Base-by-base conservation (phyloP, 2,329 filamentous ascomycete species). In the Penicillium expansum region DNA sequence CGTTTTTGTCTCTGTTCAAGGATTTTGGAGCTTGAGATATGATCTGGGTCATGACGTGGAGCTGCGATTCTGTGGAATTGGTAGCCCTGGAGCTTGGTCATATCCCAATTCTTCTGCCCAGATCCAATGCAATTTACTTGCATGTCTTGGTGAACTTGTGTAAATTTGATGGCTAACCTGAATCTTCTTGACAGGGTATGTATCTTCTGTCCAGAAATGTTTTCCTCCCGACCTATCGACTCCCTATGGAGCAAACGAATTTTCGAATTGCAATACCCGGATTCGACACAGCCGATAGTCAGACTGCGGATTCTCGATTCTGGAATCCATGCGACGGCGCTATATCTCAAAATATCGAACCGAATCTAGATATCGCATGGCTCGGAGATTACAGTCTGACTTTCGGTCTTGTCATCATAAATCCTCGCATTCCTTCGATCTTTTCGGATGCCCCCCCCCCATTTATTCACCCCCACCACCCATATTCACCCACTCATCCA, bases 1-100 rank as follows among this genome's bases (percentile, higher is more conserved):
- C 71, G 87, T 85, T 56, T 55, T 20, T 57, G 20, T 56, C 59
- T 52, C 53, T 22, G 38, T 55, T 48, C 20, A 43, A 37, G 22
- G 2, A 38, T 27, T 22, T 49, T 39, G 35, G 47, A 48, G 29
- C 20, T 52, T 24, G 41, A 35, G 33, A 41, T n/a, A 49, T 35
- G 43, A 39, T 41, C 24, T 33, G 48, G 39, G 41, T 14, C 38
- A 44, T 54, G 49, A 48, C 39, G 50, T 50, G 43, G 45, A 56
- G 55, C 49, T 63, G 55, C 49, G 48, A 58, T 49, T 41, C 30
- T 37, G 18, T 55, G 32, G 47, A 52, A 57, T 53, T 33, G 48
- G 38, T 33, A 14, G 16, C 8, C 48, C 16, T 52, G 55, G 58
- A 57, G 56, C 51, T 52, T 43, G 54, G 32, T 44, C 30, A 20